phyloP scores from a whole-genome alignment of 352 stramenopile genomes.

The Pythium phragmitis region DNA sequence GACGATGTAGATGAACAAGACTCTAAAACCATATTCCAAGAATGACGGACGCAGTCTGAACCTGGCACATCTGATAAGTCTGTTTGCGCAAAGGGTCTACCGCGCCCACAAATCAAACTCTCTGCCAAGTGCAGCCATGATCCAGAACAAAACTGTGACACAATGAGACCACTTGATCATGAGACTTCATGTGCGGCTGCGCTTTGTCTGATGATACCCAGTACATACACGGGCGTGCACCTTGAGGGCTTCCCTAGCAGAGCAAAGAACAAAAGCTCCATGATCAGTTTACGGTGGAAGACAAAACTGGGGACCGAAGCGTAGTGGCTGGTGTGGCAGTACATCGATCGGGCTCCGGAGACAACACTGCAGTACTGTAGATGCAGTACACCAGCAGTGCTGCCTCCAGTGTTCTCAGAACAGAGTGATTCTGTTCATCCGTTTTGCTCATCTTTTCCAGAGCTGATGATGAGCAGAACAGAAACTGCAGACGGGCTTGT shows the following conservation, averaged over 20 bases:
- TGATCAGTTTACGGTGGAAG: too few species aligned
- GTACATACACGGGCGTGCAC: too few species aligned
- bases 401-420: not conserved
- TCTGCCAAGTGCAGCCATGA: constrained; percentile 14
- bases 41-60: not conserved
- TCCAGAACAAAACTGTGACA: not conserved
- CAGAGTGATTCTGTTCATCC: constrained; percentile 18
- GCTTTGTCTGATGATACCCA: too few species aligned
- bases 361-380: not conserved
- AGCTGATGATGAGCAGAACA: constrained; percentile 8
- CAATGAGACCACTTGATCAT: not conserved
- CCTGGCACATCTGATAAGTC: not conserved
- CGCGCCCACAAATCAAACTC: constrained; percentile 17
- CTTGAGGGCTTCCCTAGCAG: too few species aligned
- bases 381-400: not conserved
- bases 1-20: constrained; percentile 31
- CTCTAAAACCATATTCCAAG: constrained; percentile 12
- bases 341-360: too few species aligned
- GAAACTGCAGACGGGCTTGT: constrained; percentile 16
- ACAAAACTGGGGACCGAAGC: too few species aligned
- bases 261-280: too few species aligned
- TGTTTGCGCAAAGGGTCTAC: constrained; percentile 27
- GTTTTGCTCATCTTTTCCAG: constrained; percentile 2
- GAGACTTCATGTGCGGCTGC: not conserved
- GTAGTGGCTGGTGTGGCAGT: too few species aligned